phyloP scores from a whole-genome alignment of 352 stramenopile genomes.

The Phytophthora litchii region DNA sequence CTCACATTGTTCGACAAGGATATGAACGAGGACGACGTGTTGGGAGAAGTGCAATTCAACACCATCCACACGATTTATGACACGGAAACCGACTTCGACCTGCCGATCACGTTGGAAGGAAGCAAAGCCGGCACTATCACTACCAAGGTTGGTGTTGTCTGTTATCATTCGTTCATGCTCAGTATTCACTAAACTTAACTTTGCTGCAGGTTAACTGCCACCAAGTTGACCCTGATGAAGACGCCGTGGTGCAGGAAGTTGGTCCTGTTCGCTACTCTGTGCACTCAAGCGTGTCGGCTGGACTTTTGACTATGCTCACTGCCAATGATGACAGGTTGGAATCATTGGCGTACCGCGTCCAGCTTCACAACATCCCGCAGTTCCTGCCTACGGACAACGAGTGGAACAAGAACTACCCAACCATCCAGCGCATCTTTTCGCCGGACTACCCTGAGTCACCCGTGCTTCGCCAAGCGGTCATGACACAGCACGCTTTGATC shows the following conservation, averaged over 20 bases:
- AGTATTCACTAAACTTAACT: neutral
- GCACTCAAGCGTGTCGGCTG: slow-evolving; percentile 33
- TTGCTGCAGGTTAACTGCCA: slow-evolving; percentile 24
- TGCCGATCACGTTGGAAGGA: slow-evolving; percentile 24
- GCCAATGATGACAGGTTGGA: slow-evolving; percentile 20
- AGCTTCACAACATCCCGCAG: slow-evolving; percentile 36
- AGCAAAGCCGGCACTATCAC: slow-evolving; percentile 30
- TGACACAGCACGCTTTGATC: slow-evolving; percentile 35
- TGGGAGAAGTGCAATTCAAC: slow-evolving; percentile 30
- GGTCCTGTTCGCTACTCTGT: slow-evolving; percentile 41
- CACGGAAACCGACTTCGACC: slow-evolving; percentile 20
- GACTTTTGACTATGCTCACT: slow-evolving; percentile 22
- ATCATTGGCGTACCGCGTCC: slow-evolving; percentile 37
- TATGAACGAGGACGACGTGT: slow-evolving; percentile 30
- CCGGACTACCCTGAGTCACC: slow-evolving; percentile 33
- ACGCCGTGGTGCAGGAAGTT: slow-evolving; percentile 21
- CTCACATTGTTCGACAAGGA: slow-evolving; percentile 40
- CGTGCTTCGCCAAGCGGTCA: slow-evolving; percentile 33
- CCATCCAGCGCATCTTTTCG: slow-evolving; percentile 40
- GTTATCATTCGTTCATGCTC: neutral
- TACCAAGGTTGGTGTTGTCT: slow-evolving; percentile 11
- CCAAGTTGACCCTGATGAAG: neutral
- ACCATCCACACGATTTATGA: slow-evolving; percentile 19
- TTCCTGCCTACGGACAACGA: slow-evolving; percentile 34
- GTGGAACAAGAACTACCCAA: slow-evolving; percentile 43